These are phyloP conservation scores for Dendrobium nobile DNA, from an alignment of 106 monocot genomes.

Conservation along the genomic window DNA sequence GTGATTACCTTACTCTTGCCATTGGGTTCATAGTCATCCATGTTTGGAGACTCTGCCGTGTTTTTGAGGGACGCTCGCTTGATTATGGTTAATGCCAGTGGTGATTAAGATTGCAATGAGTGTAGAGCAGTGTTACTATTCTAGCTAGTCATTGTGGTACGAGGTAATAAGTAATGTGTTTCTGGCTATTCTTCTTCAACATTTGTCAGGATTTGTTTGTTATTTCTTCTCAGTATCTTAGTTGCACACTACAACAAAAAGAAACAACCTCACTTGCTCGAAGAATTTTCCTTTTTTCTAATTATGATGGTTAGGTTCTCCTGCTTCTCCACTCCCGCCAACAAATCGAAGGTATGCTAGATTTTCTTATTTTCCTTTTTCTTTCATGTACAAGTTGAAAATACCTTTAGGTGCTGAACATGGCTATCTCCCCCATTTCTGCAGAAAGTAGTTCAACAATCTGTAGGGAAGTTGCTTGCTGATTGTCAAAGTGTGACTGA, in stretches of 20 bases:
- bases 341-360: constrained; percentile 42
- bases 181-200: no score
- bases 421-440: constrained; percentile 7
- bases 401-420: background rate
- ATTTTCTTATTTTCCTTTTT: background rate
- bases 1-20: constrained; percentile 14
- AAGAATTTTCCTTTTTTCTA: background rate
- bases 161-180: no score
- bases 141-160: no score
- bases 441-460: constrained; percentile 33
- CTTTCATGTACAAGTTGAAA: background rate
- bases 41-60: constrained; percentile 64
- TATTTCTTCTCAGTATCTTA: background rate
- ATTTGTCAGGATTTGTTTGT: background rate
- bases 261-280: background rate
- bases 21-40: constrained; percentile 25
- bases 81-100: constrained; percentile 72
- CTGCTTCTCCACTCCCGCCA: constrained; percentile 37
- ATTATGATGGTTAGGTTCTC: constrained; percentile 45
- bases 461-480: constrained; percentile 18
- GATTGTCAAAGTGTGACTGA: constrained; percentile 12
- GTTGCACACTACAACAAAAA: background rate
- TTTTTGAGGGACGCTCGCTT: constrained; percentile 62
- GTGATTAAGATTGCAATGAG: constrained; percentile 6
- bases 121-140: background rate